Base-by-base conservation (phyloP, 768 basidiomycete species). In the Tephrocybe sp. region DNA sequence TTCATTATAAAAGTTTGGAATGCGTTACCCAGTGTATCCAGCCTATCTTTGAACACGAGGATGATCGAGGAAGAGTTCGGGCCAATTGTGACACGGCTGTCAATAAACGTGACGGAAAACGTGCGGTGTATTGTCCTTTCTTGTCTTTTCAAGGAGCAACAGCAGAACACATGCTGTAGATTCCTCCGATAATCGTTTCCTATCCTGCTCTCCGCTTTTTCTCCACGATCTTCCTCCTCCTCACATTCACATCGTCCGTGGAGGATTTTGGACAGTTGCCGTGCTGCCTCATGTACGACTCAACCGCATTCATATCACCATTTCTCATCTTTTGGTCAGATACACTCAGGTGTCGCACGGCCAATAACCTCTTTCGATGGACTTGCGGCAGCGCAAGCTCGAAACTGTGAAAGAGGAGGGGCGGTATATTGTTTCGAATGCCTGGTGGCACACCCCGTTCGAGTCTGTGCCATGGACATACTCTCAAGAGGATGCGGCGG, bases 381-480 rank as follows among this genome's bases (percentile, higher is more conserved):
- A 57, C 55, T 49, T 59, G 47, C 58, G 49, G 52, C 41, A 37
- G 18, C 35, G 47, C 53, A 38, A 47, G 43, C 43, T 64, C 43
- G 60, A 59, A 41, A 47, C 53, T 39, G 55, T 53, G 43, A 55
- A 57, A 44, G 66, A 61, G 54, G 71, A 71, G 51, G 72, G 66
- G 50, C 74, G 75, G 74, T 67, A 74, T 58, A 62, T 70, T 54
- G 58, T 76, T 43, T 52, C 65, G 8, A 40, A 53, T 44, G 60
- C 72, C 54, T 70, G 72, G 72, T 75, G 74, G 74, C 64, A 61
- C 50, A 75, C 69, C 27, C 59, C 69, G 42, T 73, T 67, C 56
- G 60, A 55, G 49, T 60, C 64, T 16, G 69, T 74, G 24, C 71
- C 71, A 15, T 77, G 76, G 77, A 59, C 70, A 32, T 74, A 69